Conservation (phyloP, 176 grass and related monocot species). For the Aegilops umbellulata region DNA sequence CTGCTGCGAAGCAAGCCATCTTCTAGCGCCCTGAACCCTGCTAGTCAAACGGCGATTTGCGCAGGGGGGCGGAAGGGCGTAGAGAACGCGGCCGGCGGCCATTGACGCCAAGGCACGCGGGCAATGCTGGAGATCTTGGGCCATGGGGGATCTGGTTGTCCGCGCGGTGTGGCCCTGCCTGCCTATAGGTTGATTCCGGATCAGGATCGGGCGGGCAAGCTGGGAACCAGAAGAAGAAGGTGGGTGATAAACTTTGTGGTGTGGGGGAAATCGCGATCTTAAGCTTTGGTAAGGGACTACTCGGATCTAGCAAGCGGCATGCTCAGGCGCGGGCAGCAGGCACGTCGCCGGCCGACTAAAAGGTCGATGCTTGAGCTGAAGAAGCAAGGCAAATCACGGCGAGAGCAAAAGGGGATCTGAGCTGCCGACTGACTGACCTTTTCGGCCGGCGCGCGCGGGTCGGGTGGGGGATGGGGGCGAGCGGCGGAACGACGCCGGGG, state of each 20-base stretch:
- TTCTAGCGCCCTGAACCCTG: too few species aligned
- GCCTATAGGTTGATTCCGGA: slow-evolving; percentile 12
- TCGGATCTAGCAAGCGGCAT: too few species aligned
- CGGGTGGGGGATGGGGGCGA: too few species aligned
- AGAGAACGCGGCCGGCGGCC: background rate
- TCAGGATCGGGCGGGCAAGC: background rate
- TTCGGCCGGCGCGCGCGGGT: too few species aligned
- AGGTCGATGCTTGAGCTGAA: too few species aligned
- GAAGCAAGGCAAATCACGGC: too few species aligned
- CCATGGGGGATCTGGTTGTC: slow-evolving; percentile 7
- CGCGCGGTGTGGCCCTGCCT: background rate
- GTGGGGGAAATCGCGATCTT: background rate
- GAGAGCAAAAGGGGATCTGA: too few species aligned
- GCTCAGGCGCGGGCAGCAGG: too few species aligned
- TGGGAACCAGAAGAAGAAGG: background rate
- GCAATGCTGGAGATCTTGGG: background rate
- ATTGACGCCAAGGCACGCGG: background rate
- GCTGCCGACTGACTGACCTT: too few species aligned
- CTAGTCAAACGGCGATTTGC: background rate
- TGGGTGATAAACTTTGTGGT: background rate
- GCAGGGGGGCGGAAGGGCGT: background rate
- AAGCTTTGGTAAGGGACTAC: too few species aligned
- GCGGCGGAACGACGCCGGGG: too few species aligned
- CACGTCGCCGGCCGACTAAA: too few species aligned
- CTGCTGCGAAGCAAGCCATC: background rate